Evolutionary conservation across 75 land plant species (phyloP), one percentile per base, ranked within the genome.

Genomic region (Ceratopteris richardii): DNA sequence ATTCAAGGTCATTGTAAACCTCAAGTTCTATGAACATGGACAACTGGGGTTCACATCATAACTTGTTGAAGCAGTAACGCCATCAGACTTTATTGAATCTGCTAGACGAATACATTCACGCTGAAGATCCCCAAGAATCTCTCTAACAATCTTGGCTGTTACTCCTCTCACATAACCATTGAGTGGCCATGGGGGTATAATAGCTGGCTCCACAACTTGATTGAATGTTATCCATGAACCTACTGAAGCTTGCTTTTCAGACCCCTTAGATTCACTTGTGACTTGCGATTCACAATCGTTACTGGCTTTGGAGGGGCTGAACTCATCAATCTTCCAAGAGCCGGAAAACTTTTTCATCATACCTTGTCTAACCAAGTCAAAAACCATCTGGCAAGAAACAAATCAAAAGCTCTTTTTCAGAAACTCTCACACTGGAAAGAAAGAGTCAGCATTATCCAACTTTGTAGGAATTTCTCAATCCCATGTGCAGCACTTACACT

Each of bases 321-420:
- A 33, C 9, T 3, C 37, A 18, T 68, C 70, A 41, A 68, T 61
- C 30, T 68, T 68, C 70, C 70, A 68, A 11, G 65, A 41, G 2
- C 70, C 70, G 0, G 64, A 51, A 16, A 68, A 68, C 40, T 68
- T 68, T 41, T 48, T 64, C 70, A 68, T 68, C 70, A 68, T 68
- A 6, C 70, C 70, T 53, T 68, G 64, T 44, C 27, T 60, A 27
- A 51, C 70, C 18, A 68, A 31, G 48, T 60, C 66, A 37, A 60
- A 68, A 3, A 19, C 16, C 29, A 68, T 36, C 70, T 68, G 64
- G 11, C 47, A 24, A 21, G 21, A 6, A 29, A n/a, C 2, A 46
- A n/a, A 46, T 3, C 21, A 40, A 9, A 9, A 40, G 42, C 9
- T 40, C 9, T 40, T 9, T 9, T 40, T 40, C 14, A 9, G 12